Percentiles rank a stretch among this genome's conserved stretches.
Evolutionary conservation across 495 filamentous ascomycete genomes (phyloP).

Genomic region (Penicillium bialowiezense): DNA sequence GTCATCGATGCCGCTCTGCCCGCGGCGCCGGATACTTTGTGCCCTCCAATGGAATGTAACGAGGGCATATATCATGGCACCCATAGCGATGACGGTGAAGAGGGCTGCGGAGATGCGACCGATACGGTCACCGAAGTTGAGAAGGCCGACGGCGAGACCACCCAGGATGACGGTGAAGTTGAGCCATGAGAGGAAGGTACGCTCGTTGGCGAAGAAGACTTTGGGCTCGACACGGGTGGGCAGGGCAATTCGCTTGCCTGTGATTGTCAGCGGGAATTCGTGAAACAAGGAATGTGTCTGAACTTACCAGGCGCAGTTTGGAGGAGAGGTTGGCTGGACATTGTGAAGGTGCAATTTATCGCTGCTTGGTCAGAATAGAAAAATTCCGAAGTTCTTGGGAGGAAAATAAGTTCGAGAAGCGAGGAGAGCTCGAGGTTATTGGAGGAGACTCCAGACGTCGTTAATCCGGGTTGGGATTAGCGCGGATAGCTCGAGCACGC

Average conservation of each 20-base stretch:
- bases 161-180: conserved; percentile 99
- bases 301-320: conserved; percentile 69
- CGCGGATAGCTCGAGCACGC: conserved; percentile 1
- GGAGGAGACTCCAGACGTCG: too few relatives aligned
- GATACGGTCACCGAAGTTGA: conserved; percentile 95
- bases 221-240: conserved; percentile 98
- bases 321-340: conserved; percentile 96
- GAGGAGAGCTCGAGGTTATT: not conserved
- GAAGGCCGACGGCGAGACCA: conserved; percentile 88
- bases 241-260: conserved; percentile 97
- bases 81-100: conserved; percentile 94
- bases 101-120: conserved; percentile 88
- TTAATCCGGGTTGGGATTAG: conserved; percentile 4
- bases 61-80: conserved; percentile 91
- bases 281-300: not conserved
- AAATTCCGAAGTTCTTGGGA: conserved; percentile 4
- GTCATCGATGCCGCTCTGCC: conserved; percentile 95
- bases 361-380: not conserved
- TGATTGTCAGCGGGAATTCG: not conserved
- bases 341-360: conserved; percentile 29
- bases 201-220: conserved; percentile 99
- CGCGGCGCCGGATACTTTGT: conserved; percentile 83
- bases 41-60: conserved; percentile 97
- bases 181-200: conserved; percentile 98
- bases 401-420: not conserved